These are phyloP conservation scores for Gynostemma pentaphyllum DNA, from an alignment of 306 rosid genomes.

Conservation along the genomic window DNA sequence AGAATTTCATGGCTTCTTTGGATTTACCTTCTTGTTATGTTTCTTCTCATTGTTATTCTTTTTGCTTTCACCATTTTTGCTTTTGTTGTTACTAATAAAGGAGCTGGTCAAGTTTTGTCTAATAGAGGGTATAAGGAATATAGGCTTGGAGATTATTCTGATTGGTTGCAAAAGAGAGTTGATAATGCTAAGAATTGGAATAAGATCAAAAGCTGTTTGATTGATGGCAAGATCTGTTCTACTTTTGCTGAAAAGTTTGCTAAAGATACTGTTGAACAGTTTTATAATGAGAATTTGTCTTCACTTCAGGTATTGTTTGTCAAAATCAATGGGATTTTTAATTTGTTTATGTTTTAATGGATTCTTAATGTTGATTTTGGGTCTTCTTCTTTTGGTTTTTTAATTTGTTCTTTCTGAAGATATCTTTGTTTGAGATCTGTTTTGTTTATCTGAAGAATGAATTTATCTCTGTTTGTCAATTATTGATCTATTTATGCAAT, in stretches of 20 bases:
- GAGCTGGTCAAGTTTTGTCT: constrained; percentile 30
- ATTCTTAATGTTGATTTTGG: not conserved
- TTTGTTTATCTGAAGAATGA: not conserved
- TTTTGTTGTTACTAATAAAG: constrained; percentile 38
- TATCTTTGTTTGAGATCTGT: not conserved
- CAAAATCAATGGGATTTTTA: no score
- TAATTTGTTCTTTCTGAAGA: not conserved
- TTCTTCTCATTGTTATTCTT: constrained; percentile 30
- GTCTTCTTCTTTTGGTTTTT: not conserved
- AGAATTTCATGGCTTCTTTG: constrained; percentile 43
- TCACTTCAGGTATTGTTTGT: constrained; percentile 61
- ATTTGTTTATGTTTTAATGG: not conserved
- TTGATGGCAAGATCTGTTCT: constrained; percentile 27
- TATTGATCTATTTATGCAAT: no score
- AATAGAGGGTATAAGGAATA: constrained; percentile 40
- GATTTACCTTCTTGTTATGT: constrained; percentile 47
- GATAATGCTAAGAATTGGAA: constrained; percentile 23
- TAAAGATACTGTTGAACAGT: constrained; percentile 2
- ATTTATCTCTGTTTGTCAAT: not conserved
- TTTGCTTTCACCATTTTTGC: constrained; percentile 42
- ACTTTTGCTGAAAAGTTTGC: not conserved
- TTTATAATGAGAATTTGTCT: constrained; percentile 17
- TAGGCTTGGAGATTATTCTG: constrained; percentile 48
- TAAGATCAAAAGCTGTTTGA: constrained; percentile 35
- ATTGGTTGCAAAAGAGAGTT: constrained; percentile 51